Evolutionary conservation across 805 yeast genomes (phyloP).

Genomic region (Tanozyma kutaoensis): DNA sequence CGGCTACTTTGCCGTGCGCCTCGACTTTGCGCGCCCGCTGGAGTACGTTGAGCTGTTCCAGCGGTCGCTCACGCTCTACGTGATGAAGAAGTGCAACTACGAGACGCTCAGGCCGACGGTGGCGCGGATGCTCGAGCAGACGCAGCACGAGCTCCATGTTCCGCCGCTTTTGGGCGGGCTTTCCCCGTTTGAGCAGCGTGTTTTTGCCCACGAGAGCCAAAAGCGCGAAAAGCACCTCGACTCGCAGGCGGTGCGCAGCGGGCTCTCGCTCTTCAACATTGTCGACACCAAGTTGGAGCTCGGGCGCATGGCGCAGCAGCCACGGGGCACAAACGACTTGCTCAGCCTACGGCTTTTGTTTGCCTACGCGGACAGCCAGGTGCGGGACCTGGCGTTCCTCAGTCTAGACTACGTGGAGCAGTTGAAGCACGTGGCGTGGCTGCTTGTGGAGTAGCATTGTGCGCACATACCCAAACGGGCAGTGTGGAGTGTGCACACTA

Average conservation of each 20-base stretch:
- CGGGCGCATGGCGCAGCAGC: slow-evolving; percentile 24
- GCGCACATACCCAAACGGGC: neutral
- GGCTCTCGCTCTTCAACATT: slow-evolving; percentile 29
- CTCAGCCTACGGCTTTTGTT: slow-evolving; percentile 53
- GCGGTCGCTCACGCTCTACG: slow-evolving; percentile 33
- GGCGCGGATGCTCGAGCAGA: slow-evolving; percentile 13
- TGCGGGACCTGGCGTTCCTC: slow-evolving; percentile 28
- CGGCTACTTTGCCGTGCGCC: slow-evolving; percentile 41
- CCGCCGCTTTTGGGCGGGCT: slow-evolving; percentile 2
- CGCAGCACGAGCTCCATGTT: neutral
- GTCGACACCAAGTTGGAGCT: slow-evolving; percentile 47
- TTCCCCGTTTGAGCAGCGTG: slow-evolving; percentile 15
- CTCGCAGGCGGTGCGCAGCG: slow-evolving; percentile 10
- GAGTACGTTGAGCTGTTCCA: slow-evolving; percentile 30
- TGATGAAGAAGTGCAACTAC: slow-evolving; percentile 32
- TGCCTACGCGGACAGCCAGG: slow-evolving; percentile 38
- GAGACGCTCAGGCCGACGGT: slow-evolving; percentile 21
- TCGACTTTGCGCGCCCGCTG: slow-evolving; percentile 27
- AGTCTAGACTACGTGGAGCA: slow-evolving; percentile 38
- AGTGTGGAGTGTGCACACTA: neutral
- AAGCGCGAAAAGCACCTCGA: slow-evolving; percentile 6
- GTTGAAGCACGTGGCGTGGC: slow-evolving; percentile 33
- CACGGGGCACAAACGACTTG: slow-evolving; percentile 36
- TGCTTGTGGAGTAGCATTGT: neutral
- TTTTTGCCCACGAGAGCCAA: slow-evolving; percentile 14